phyloP scores from a whole-genome alignment of 805 yeast genomes.

The Metschnikowia orientalis region DNA sequence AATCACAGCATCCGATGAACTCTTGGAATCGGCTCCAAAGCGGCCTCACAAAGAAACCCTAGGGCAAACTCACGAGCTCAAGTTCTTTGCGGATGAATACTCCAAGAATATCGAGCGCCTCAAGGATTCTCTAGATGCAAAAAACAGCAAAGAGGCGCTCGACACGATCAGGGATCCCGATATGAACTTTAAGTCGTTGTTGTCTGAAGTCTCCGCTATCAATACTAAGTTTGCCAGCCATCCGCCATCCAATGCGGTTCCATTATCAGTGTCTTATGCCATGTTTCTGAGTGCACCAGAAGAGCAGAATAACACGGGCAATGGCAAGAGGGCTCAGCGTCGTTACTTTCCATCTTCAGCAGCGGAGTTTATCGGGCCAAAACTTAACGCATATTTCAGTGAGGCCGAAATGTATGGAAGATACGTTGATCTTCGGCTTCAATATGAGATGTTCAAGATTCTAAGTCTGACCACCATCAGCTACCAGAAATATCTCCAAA shows the following conservation, averaged over 20 bases:
- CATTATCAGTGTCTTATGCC: constrained; percentile 13
- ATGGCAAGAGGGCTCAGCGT: constrained; percentile 23
- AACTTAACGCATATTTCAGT: constrained; percentile 46
- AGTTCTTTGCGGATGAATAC: constrained; percentile 46
- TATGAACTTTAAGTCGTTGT: constrained; percentile 31
- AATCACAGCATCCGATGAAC: constrained; percentile 9
- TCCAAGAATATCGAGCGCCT: constrained; percentile 18
- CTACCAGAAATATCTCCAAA: constrained; percentile 49
- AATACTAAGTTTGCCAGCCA: constrained; percentile 16
- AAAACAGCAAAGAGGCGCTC: constrained; percentile 11
- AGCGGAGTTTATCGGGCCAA: constrained; percentile 41
- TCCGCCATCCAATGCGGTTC: constrained; percentile 16
- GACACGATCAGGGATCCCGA: constrained; percentile 18
- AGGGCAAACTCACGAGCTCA: constrained; percentile 66
- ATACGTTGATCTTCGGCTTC: constrained; percentile 50
- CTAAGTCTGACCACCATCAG: constrained; percentile 22
- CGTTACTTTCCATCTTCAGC: constrained; percentile 45
- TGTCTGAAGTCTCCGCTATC: constrained; percentile 21
- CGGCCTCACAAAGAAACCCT: constrained; percentile 49
- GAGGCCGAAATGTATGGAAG: constrained; percentile 63
- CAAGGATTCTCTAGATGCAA: constrained; percentile 1
- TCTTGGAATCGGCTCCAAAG: constrained; percentile 22
- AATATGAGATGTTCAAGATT: constrained; percentile 53
- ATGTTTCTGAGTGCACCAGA: constrained; percentile 29
- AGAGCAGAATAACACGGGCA: constrained; percentile 18